Evolutionary conservation across 768 basidiomycete genomes (phyloP).

Genomic region (Hygrocybe punicea): DNA sequence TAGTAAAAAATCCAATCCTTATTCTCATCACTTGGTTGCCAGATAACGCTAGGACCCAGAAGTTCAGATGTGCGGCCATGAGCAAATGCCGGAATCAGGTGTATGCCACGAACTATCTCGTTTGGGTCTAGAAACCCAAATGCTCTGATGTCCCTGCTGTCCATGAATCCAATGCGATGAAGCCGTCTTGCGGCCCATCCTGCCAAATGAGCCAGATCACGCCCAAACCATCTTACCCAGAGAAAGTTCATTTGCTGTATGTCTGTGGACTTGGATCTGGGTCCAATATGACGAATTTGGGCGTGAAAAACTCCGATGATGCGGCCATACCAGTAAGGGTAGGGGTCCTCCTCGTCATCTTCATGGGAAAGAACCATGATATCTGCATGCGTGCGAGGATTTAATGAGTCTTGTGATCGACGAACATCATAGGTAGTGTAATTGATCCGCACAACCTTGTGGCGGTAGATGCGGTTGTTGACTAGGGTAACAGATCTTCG

Average conservation of each 20-base stretch:
- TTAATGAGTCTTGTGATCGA: constrained; percentile 38
- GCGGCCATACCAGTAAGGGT: constrained; percentile 34
- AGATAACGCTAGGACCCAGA: constrained; percentile 18
- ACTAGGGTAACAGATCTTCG: constrained; percentile 16
- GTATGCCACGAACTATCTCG: constrained; percentile 29
- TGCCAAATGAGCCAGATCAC: constrained; percentile 10
- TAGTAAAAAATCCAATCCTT: constrained; percentile 30
- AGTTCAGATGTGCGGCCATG: constrained; percentile 18
- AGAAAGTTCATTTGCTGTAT: constrained; percentile 22
- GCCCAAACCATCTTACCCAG: constrained; percentile 26
- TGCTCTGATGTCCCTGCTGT: constrained; percentile 17
- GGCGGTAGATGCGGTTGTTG: constrained; percentile 18
- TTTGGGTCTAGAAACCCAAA: constrained; percentile 37
- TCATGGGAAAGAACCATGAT: constrained; percentile 32
- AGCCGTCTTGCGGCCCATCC: constrained; percentile 16
- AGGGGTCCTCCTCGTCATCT: constrained; percentile 8
- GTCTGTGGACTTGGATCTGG: background rate
- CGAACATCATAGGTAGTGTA: constrained; percentile 44
- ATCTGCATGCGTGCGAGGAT: constrained; percentile 31
- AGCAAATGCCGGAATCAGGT: constrained; percentile 34
- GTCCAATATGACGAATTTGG: constrained; percentile 13
- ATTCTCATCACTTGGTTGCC: constrained; percentile 4
- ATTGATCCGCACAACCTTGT: constrained; percentile 29
- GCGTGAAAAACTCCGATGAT: constrained; percentile 33
- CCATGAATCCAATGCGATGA: constrained; percentile 26